Base-by-base conservation (phyloP, 192 early-diverging fungal genomes). In the Chytriomyces hyalinus region DNA sequence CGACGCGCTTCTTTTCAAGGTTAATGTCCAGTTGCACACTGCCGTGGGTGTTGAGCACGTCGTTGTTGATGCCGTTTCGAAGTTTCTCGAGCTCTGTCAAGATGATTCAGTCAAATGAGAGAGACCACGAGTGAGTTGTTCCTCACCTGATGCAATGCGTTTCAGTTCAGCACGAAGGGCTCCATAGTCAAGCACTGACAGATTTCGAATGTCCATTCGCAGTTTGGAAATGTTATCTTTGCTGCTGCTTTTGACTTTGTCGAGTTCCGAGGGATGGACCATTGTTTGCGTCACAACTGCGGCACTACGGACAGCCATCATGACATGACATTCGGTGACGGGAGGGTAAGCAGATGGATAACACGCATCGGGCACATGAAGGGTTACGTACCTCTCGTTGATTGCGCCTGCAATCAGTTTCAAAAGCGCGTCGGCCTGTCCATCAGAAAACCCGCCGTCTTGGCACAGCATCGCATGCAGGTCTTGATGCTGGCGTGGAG, bases 1-100 rank as follows among this genome's bases (percentile, higher is more conserved):
- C 85, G 24, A 95, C 93, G 11, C 96, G 70, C 11, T 94, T 93
- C 80, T 96, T 97, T 74, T 97, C 96, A 79, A 97, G 78, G 70
- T 93, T 95, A 76, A 96, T 81, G 68, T 97, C 96, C 69, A 97
- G 82, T 28, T 92, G 80, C 0, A 95, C 92, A 5, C 91, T 89
- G 0, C 92, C 93, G 80, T 97, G 94, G 17, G 93, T 92, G 10
- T 92, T 82, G 5, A 86, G 90, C 6, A 95, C 89, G 70, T 95
- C 94, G 75, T 95, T 92, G 28, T 91, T 81, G 65, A 96, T 84
- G 63, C 85, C 87, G 62, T 92, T 90, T 62, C 92, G 90, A 43
- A 95, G 79, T 72, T 91, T 93, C 46, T 95, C 92, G 6, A 97
- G 90, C 65, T 96, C 93, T 15, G 85, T 83, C 36, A 36, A 36